Base-by-base conservation (phyloP, 2,329 filamentous ascomycete species). In the Stemphylium vesicarium region DNA sequence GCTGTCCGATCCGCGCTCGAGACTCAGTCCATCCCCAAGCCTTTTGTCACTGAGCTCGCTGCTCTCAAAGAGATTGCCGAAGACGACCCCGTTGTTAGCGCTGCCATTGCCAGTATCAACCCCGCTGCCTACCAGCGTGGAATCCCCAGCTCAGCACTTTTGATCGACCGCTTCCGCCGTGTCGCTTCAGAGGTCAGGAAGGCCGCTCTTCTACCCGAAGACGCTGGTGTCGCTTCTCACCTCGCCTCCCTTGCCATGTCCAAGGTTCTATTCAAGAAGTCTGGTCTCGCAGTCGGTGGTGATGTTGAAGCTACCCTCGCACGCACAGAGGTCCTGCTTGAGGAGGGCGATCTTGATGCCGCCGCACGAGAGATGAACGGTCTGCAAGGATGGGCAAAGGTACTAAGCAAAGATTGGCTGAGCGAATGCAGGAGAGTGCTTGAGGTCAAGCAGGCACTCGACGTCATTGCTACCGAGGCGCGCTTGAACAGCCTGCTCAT, bases 241-340 rank as follows among this genome's bases (percentile, higher is more conserved):
- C 92, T 94, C 3, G 94, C 92, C 38, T 95, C 90, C 75, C 89
- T 91, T 75, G 83, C 96, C 41, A 82, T 99, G 68, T 96, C 91
- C 82, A 96, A 96, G 80, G 84, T 98, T 47, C 87, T 98, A 80
- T 98, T 99, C 85, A 92, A 92, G 82, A 98, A 98, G 84, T 88
- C 74, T 4, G 75, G 74, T 5, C 82, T 95, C 41, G 89, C 92
- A 0, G 87, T 87, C 20, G 92, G 94, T 16, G 84, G 91, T 65
- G 94, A 98, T 71, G 94, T 98, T 18, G 95, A 99, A 82, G 96
- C 92, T 70, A 88, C 98, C 56, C 84, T 99, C 41, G 90, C 91
- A 2, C 85, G 95, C 60, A 94, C 95, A 1, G 93, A 99, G 79
- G 92, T 88, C 7, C 84, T 92, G 65, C 84, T 99, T 16, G 93